These are phyloP conservation scores for Moesziomyces sp. DNA, from an alignment of 1,284 basidiomycete species.

Conservation along the genomic window DNA sequence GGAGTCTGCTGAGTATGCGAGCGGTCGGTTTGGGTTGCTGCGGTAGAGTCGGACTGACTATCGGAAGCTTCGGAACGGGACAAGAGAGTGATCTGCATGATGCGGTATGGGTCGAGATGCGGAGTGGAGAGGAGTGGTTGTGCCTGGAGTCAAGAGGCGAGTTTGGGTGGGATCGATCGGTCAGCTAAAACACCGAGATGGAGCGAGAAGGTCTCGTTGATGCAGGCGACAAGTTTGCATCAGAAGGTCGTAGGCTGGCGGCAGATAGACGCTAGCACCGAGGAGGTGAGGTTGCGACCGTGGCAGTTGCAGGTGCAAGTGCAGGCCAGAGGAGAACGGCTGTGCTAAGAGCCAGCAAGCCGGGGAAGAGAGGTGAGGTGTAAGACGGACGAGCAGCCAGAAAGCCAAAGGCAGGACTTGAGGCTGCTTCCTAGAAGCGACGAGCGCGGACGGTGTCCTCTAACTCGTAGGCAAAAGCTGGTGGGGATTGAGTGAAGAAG, in stretches of 20 bases:
- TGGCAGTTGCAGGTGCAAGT: not conserved
- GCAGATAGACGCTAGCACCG: conserved; percentile 19
- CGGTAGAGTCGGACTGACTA: not conserved
- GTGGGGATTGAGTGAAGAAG: too few species aligned
- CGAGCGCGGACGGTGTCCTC: too few species aligned
- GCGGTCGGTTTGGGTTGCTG: not conserved
- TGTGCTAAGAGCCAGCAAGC: too few species aligned
- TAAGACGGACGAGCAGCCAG: too few species aligned
- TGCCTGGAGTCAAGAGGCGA: not conserved
- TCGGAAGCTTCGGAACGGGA: not conserved
- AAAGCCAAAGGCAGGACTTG: too few species aligned
- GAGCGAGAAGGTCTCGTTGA: conserved; percentile 6
- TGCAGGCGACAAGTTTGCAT: conserved; percentile 19
- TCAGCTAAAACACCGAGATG: conserved; percentile 52
- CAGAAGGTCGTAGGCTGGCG: conserved; percentile 9
- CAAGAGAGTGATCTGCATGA: conserved; percentile 12
- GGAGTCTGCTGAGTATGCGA: not conserved
- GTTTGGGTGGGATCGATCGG: conserved; percentile 37
- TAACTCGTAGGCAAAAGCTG: too few species aligned
- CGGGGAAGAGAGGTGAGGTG: too few species aligned
- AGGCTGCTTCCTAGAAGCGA: too few species aligned
- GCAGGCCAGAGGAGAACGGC: not conserved
- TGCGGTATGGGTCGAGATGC: not conserved
- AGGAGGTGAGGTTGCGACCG: not conserved
- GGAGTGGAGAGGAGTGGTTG: not conserved